Conservation (phyloP, 2,329 filamentous ascomycete genomes). For the Calonectria honghensis region DNA sequence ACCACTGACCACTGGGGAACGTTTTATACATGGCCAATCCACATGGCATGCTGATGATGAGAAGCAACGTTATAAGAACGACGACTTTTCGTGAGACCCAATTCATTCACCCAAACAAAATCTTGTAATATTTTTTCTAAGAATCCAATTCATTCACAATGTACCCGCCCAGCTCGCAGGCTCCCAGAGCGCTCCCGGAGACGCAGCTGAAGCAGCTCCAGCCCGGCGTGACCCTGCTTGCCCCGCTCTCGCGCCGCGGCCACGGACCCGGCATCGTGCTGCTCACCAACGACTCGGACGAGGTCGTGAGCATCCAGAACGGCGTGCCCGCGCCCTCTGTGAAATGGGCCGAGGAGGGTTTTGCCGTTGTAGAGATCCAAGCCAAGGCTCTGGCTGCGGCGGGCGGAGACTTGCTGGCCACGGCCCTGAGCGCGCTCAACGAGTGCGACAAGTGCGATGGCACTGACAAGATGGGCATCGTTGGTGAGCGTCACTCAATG, state of each 20-base stretch:
- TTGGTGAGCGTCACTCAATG: conserved; percentile 53
- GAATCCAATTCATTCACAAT: conserved; percentile 32
- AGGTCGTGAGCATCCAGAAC: conserved; percentile 49
- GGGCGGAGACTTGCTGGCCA: conserved; percentile 38
- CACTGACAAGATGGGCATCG: conserved; percentile 62
- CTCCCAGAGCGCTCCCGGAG: conserved; percentile 52
- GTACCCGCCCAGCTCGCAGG: conserved; percentile 55
- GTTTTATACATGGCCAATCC: conserved; percentile 12
- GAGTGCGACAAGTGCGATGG: conserved; percentile 58
- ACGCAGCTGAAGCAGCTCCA: conserved; percentile 42
- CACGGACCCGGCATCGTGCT: conserved; percentile 62
- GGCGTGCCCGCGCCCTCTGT: conserved; percentile 72
- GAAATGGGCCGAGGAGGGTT: conserved; percentile 85
- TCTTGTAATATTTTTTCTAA: neutral
- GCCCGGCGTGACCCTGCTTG: conserved; percentile 52
- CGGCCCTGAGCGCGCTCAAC: conserved; percentile 48
- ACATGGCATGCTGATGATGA: conserved; percentile 13
- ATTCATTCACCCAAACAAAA: neutral
- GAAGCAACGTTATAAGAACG: too few species aligned
- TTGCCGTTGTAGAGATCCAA: conserved; percentile 74
- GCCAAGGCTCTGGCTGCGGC: conserved; percentile 46
- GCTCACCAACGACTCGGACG: conserved; percentile 50
- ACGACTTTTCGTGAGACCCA: neutral
- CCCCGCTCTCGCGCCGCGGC: conserved; percentile 61
- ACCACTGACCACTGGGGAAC: neutral